Conservation (phyloP, 2,329 filamentous ascomycete genomes). For the Scytalidium lignicola region DNA sequence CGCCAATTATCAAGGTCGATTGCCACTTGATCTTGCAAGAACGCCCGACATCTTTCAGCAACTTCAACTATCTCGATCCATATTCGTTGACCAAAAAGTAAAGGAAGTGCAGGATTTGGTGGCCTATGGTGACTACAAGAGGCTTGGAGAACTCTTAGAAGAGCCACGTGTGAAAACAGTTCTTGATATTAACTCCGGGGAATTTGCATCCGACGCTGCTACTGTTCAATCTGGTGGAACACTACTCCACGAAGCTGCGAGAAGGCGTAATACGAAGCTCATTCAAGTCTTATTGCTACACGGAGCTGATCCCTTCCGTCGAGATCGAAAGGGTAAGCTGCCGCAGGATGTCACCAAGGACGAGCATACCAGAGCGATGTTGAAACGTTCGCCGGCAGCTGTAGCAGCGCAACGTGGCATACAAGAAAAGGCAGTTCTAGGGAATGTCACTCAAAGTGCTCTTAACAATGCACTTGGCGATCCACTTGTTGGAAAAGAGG, state of each 20-base stretch:
- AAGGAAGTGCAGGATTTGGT: constrained; percentile 80
- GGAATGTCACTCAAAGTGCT: constrained; percentile 56
- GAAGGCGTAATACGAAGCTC: constrained; percentile 78
- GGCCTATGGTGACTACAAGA: constrained; percentile 65
- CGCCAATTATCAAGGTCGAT: constrained; percentile 76
- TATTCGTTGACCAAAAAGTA: constrained; percentile 84
- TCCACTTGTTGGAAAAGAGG: constrained; percentile 71
- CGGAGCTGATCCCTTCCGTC: constrained; percentile 90
- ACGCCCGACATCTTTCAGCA: constrained; percentile 95
- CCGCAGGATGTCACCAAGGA: constrained; percentile 96
- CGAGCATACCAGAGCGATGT: constrained; percentile 77
- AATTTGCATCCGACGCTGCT: constrained; percentile 74
- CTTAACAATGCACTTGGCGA: constrained; percentile 51
- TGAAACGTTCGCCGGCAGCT: constrained; percentile 92
- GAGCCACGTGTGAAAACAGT: constrained; percentile 81
- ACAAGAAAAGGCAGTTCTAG: constrained; percentile 93
- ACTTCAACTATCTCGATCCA: constrained; percentile 80
- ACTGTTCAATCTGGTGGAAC: constrained; percentile 85
- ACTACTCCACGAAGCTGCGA: constrained; percentile 85
- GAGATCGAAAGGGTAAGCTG: constrained; percentile 91
- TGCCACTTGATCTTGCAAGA: constrained; percentile 81
- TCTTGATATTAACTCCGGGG: constrained; percentile 86
- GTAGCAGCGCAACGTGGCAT: constrained; percentile 92
- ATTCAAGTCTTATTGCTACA: constrained; percentile 89
- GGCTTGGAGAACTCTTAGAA: constrained; percentile 72